Conservation (phyloP, 164 flowering plant genomes). For the Buxus sempervirens region DNA sequence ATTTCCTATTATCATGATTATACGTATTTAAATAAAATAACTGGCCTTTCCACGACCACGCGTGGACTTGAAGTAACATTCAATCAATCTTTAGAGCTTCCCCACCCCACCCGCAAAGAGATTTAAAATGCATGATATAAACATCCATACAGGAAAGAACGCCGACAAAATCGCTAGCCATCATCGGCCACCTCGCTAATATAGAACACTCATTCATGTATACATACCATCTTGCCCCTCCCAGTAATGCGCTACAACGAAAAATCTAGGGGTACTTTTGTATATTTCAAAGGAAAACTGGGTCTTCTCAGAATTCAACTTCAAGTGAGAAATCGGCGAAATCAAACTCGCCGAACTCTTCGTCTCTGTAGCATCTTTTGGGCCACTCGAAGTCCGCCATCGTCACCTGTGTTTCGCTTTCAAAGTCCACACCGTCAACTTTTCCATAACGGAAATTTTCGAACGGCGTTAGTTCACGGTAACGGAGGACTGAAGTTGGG, state of each 20-base stretch:
- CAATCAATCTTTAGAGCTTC: too few species aligned
- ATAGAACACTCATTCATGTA: too few species aligned
- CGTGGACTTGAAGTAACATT: slow-evolving; percentile 15
- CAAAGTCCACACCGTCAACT: slow-evolving; percentile 35
- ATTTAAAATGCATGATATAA: too few species aligned
- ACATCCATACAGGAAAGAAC: too few species aligned
- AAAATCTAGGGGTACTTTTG: neutral
- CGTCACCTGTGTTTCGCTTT: slow-evolving; percentile 23
- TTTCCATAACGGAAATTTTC: slow-evolving; percentile 21
- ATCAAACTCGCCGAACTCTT: slow-evolving; percentile 40
- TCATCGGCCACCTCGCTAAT: neutral
- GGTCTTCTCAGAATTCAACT: neutral
- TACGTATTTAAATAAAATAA: neutral
- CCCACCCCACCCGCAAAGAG: too few species aligned
- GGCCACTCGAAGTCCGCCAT: slow-evolving; percentile 26
- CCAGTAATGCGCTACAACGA: too few species aligned
- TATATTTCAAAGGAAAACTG: neutral
- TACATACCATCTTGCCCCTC: too few species aligned
- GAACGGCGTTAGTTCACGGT: slow-evolving; percentile 29
- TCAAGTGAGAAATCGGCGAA: slow-evolving; percentile 30
- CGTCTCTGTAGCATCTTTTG: slow-evolving; percentile 15
- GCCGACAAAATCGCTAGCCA: neutral
- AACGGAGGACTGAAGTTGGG: slow-evolving; percentile 59
- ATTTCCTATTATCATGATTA: too few species aligned
- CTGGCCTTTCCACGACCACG: slow-evolving; percentile 10